Evolutionary conservation across 192 early-diverging fungal species (phyloP), one percentile per base, ranked within the genome.

Genomic region (Linnemannia exigua): DNA sequence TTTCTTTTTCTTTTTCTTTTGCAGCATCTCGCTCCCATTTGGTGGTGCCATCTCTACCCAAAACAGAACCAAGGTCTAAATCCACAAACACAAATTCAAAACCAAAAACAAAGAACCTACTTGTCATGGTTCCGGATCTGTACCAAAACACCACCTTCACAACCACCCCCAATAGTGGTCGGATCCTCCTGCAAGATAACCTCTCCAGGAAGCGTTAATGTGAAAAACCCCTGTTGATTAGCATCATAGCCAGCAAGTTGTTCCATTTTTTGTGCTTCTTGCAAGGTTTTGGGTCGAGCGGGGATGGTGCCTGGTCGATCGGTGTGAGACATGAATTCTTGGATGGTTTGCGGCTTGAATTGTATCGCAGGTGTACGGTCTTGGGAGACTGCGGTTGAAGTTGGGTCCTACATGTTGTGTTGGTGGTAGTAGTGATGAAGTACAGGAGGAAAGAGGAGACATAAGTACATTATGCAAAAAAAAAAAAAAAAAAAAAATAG

Each of bases 321-420:
- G 1, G 77, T 79, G 52, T 79, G 77, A 31, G 71, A 38, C 77
- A 79, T 79, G 12, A 79, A 73, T 33, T 79, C 77, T 67, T 79
- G 77, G 3, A 79, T n/a, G 20, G 69, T n/a, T 2, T 22, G 44
- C 2, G 77, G 54, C 37, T 67, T 79, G 17, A 79, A 72, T n/a
- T 11, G 33, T 25, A 54, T 72, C 11, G 50, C 52, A 8, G 77
- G 51, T 0, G 41, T 22, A 7, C 69, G 69, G 1, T 70, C 36
- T 15, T 63, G n/a, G 3, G 44, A 9, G 33, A 79, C 37, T 0
- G 68, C 58, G 1, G 7, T 14, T 1, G 70, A 73, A 6, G 38
- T 7, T 17, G 66, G 67, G 66, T 80, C 70, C 72, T 74, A 20
- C n/a, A n/a, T 33, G 25, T 63, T 8, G 50, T 0, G 20, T 51